phyloP scores from a whole-genome alignment of 495 filamentous ascomycete species.

The Penicillium desertorum region DNA sequence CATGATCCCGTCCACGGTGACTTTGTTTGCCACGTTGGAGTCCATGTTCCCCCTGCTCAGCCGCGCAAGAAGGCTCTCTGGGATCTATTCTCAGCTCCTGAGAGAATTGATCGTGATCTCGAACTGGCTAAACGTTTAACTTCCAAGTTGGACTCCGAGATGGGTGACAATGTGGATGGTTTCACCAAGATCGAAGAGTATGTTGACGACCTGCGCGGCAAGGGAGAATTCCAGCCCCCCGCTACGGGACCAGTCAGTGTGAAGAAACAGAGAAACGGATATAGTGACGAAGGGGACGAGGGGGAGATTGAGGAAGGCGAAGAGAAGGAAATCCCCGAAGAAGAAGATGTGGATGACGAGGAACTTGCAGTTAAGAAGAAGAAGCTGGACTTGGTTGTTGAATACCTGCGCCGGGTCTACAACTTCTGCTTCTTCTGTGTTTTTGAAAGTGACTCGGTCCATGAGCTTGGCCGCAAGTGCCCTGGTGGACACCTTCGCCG shows the following conservation, averaged over 20 bases:
- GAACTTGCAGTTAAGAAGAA: conserved; percentile 93
- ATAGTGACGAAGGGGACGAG: conserved; percentile 68
- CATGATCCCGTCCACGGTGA: conserved; percentile 89
- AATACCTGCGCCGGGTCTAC: conserved; percentile 93
- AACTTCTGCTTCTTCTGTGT: conserved; percentile 99
- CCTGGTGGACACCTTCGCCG: conserved; percentile 94
- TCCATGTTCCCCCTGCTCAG: conserved; percentile 83
- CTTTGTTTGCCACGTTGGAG: conserved; percentile 94
- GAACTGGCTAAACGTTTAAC: conserved; percentile 74
- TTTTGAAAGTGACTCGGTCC: conserved; percentile 95
- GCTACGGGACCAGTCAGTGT: conserved; percentile 52
- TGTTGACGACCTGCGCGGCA: conserved; percentile 72
- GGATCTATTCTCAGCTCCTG: conserved; percentile 91
- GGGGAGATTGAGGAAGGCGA: conserved; percentile 70
- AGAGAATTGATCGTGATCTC: conserved; percentile 82
- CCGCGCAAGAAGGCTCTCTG: conserved; percentile 95
- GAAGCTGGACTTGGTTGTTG: conserved; percentile 90
- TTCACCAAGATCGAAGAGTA: conserved; percentile 76
- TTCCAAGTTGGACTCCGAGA: conserved; percentile 75
- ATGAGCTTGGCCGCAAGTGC: conserved; percentile 92
- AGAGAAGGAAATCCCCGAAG: conserved; percentile 70
- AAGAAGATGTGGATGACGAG: conserved; percentile 84
- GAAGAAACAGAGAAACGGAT: conserved; percentile 61
- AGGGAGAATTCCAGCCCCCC: conserved; percentile 71
- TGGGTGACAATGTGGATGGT: conserved; percentile 66